Percentiles rank a stretch among this genome's conserved stretches.
Evolutionary conservation across 768 basidiomycete genomes (phyloP).

Genomic region (Russula vinacea): DNA sequence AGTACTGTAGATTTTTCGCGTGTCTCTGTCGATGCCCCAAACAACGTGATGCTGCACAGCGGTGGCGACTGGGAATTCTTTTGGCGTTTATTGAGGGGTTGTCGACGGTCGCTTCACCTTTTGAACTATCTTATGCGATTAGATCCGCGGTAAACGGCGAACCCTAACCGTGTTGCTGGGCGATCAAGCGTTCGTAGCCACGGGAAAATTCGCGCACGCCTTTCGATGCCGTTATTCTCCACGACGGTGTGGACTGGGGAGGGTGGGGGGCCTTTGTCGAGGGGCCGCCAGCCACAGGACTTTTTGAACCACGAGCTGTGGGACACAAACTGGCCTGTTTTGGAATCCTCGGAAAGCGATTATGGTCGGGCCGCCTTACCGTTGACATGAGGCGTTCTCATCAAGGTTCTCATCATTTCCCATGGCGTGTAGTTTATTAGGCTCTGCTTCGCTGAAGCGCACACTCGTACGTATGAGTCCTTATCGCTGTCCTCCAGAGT

Average conservation of each 20-base stretch:
- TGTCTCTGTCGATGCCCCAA: neutral
- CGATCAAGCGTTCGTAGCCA: neutral
- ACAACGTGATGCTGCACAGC: neutral
- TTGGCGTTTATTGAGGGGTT: neutral
- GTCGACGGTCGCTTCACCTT: constrained; percentile 9
- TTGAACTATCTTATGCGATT: constrained; percentile 13
- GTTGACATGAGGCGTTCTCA: neutral
- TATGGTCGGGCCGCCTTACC: neutral
- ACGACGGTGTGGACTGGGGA: neutral
- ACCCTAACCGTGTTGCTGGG: neutral
- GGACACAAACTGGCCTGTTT: constrained; percentile 23
- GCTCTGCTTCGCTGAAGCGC: neutral
- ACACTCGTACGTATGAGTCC: neutral
- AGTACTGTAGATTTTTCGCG: neutral
- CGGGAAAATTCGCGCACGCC: neutral
- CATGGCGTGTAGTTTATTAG: neutral
- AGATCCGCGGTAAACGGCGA: neutral
- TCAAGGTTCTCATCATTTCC: too few relatives aligned
- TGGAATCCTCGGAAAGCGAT: constrained; percentile 1
- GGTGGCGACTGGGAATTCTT: constrained; percentile 2
- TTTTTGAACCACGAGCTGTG: constrained; percentile 21
- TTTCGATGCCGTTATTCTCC: neutral
- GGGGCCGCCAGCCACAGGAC: neutral
- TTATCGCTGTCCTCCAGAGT: neutral
- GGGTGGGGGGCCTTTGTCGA: neutral